A percentile compares a stretch with the other conserved stretches of the same genome.
Conservation (phyloP, 345 rosid genomes). For the Raphanus raphanistrum region DNA sequence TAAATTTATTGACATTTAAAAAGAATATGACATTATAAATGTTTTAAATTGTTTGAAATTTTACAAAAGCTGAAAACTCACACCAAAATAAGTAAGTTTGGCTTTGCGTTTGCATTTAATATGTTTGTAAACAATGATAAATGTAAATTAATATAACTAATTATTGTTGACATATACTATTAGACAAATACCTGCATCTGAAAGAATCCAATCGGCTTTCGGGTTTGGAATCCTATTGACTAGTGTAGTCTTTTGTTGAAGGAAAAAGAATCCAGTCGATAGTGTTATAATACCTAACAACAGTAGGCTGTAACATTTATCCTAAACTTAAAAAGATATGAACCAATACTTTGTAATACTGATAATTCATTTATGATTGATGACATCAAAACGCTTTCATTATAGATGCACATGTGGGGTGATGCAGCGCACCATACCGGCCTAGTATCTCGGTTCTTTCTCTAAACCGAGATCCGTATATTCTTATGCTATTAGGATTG, state of each 20-base stretch:
- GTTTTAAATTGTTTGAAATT: too few species aligned
- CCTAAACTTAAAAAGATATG: neutral
- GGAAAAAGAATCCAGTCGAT: neutral
- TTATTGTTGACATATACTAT: neutral
- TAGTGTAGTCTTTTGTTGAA: too few species aligned
- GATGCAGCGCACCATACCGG: too few species aligned
- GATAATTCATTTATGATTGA: neutral
- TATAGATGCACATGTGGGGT: conserved; percentile 74
- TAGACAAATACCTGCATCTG: neutral
- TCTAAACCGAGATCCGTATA: too few species aligned
- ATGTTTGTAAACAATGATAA: neutral
- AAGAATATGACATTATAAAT: too few species aligned
- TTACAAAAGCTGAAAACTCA: too few species aligned
- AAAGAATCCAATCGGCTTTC: neutral
- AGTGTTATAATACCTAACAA: neutral
- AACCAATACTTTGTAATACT: neutral
- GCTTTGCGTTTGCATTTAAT: neutral
- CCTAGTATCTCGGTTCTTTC: too few species aligned
- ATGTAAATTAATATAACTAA: neutral
- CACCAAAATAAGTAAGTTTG: neutral
- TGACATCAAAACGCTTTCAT: neutral
- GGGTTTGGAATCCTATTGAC: too few species aligned
- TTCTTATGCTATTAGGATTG: too few species aligned
- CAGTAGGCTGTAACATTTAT: neutral
- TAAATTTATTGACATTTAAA: too few species aligned